Evolutionary conservation across 1,139 yeast genomes (phyloP).

Genomic region (Yamadazyma taylorii): DNA sequence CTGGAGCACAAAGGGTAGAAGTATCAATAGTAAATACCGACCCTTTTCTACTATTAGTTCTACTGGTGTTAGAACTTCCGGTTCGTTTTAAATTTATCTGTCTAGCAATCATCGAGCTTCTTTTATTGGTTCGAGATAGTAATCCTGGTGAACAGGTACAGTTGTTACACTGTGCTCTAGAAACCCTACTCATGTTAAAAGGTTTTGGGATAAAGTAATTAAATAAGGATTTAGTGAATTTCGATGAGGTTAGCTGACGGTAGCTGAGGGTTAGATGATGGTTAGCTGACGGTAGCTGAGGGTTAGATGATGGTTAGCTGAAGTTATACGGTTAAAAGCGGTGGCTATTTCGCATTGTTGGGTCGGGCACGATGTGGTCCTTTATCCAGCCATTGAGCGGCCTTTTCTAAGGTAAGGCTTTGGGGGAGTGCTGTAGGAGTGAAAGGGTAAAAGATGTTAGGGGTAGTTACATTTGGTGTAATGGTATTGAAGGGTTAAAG

Average conservation of each 20-base stretch:
- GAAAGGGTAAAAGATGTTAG: too few relatives aligned
- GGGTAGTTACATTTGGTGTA: too few relatives aligned
- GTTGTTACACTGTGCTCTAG: conserved; percentile 58
- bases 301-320: too few relatives aligned
- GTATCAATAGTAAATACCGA: conserved; percentile 52
- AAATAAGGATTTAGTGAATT: too few relatives aligned
- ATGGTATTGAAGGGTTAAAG: too few relatives aligned
- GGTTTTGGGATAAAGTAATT: too few relatives aligned
- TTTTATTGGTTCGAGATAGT: conserved; percentile 60
- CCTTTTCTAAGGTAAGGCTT: too few relatives aligned
- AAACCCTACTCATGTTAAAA: conserved; percentile 26
- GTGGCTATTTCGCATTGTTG: not conserved
- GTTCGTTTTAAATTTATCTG: conserved; percentile 43
- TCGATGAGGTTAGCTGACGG: too few relatives aligned
- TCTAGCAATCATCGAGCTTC: conserved; percentile 52
- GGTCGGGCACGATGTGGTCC: not conserved
- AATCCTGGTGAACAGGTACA: conserved; percentile 85
- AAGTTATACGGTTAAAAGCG: too few relatives aligned
- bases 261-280: too few relatives aligned
- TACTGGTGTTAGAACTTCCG: conserved; percentile 23
- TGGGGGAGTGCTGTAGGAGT: not conserved
- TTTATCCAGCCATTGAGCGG: too few relatives aligned
- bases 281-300: too few relatives aligned
- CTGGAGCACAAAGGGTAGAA: conserved; percentile 45
- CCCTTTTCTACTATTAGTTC: conserved; percentile 40